Base-by-base conservation (phyloP, 352 stramenopile genomes). In the Phytophthora rubi region DNA sequence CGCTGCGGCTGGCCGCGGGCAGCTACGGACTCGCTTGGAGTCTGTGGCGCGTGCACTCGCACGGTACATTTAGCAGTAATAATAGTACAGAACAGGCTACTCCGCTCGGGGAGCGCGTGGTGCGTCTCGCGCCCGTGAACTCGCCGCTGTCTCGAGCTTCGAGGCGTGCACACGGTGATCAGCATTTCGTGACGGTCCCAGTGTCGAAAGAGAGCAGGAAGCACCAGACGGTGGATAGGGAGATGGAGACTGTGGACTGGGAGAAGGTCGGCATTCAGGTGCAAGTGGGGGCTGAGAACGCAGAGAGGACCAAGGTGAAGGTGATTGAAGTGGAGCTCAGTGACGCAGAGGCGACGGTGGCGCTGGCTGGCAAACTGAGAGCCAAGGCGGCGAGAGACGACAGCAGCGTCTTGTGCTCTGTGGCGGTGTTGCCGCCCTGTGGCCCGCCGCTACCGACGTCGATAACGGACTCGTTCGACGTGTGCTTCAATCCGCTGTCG, bases 11-110 rank as follows among this genome's bases (percentile, higher is more conserved):
- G 28, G 59, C 70, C 1, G 61, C 74, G 4, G 85, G 77, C 45
- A 93, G 82, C 71, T 93, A 93, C 65, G 85, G 82, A 57, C 63
- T 93, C 8, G 67, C 80, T 16, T 92, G 78, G 81, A 74, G 62
- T 73, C 51, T 88, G 4, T 94, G 79, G 73, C 71, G 59, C 15
- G n/a, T 52, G 45, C 45, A 28, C 13, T 45, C 42, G 42, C 39
- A 65, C 9, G 21, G 32, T 6, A 18, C 32, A 12, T 35, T 47
- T 13, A 13, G 6, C 3, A 51, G 16, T 32, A 52, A 60, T 48
- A 61, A 66, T 42, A 48, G 52, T 56, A 53, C 47, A 3, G 7
- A 64, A 45, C 32, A 53, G 26, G 32, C 6, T 7, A 2, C 15
- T 23, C 42, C 53, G 15, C 18, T 37, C 49, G 44, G 13, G 23